Percentiles rank a stretch among this genome's conserved stretches.
These are phyloP conservation scores for Sphenostylis stenocarpa DNA, from an alignment of 306 rosid genomes.

Conservation along the genomic window DNA sequence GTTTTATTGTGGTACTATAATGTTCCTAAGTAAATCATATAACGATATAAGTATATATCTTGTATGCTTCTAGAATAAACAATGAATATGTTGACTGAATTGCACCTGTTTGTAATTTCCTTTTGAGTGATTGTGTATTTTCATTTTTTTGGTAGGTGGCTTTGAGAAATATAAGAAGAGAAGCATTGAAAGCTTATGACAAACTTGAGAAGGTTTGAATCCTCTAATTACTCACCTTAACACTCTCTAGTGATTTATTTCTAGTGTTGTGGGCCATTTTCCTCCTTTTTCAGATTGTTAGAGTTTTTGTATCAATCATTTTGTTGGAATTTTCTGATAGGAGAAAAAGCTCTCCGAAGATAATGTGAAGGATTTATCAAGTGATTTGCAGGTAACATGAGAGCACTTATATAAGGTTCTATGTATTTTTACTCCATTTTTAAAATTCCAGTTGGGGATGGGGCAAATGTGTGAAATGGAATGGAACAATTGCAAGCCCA, in stretches of 20 bases:
- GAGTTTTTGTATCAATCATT: conserved; percentile 13
- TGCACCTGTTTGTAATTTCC: conserved; percentile 6
- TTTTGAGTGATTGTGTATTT: conserved; percentile 27
- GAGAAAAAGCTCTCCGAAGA: conserved; percentile 93
- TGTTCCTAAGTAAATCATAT: conserved; percentile 1
- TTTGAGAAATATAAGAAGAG: conserved; percentile 95
- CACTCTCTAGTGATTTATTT: conserved; percentile 15
- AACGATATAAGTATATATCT: conserved; percentile 1
- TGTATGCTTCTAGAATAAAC: not conserved
- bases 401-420: not conserved
- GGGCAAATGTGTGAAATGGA: conserved; percentile 9
- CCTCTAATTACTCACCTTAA: conserved; percentile 25
- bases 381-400: conserved; percentile 85
- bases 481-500: conserved; percentile 8
- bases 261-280: conserved; percentile 9
- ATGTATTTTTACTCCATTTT: not conserved
- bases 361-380: conserved; percentile 80
- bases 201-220: conserved; percentile 92
- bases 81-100: conserved; percentile 4
- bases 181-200: conserved; percentile 86
- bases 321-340: conserved; percentile 42
- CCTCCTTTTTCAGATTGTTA: conserved; percentile 13
- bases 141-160: conserved; percentile 62
- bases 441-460: not conserved
- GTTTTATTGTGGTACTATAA: not conserved